phyloP scores from a whole-genome alignment of 768 basidiomycete genomes.

The Lentinus brumalis region DNA sequence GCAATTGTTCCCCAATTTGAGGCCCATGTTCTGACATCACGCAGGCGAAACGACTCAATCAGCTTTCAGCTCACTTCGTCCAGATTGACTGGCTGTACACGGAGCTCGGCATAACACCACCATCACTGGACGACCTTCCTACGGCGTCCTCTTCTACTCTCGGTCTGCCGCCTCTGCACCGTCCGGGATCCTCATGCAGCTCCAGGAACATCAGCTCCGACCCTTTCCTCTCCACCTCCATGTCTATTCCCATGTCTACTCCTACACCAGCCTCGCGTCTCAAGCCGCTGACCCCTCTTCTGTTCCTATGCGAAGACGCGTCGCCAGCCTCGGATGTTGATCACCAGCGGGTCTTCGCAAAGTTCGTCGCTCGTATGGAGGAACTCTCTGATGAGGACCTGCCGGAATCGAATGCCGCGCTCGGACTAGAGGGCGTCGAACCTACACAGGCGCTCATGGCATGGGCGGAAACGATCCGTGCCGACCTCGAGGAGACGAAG shows the following conservation, averaged over 20 bases:
- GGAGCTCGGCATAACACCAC: conserved; percentile 76
- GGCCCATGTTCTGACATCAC: conserved; percentile 3
- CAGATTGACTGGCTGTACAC: conserved; percentile 83
- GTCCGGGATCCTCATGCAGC: conserved; percentile 35
- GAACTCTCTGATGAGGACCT: conserved; percentile 55
- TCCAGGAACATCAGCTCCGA: conserved; percentile 27
- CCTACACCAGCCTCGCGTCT: conserved; percentile 36
- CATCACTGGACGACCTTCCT: conserved; percentile 50
- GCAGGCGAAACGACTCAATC: conserved; percentile 67
- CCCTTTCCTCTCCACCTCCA: conserved; percentile 39
- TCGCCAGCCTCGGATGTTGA: conserved; percentile 38
- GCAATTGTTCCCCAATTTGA: neutral
- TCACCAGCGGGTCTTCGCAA: conserved; percentile 61
- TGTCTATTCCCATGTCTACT: conserved; percentile 33
- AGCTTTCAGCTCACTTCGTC: conserved; percentile 62
- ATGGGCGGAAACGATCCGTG: conserved; percentile 64
- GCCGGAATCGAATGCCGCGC: conserved; percentile 36
- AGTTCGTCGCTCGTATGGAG: conserved; percentile 64
- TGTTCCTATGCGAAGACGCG: conserved; percentile 27
- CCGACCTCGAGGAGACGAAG: conserved; percentile 72
- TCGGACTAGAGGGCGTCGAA: conserved; percentile 74
- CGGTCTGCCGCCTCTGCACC: conserved; percentile 29
- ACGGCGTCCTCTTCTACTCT: conserved; percentile 37
- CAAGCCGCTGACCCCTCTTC: conserved; percentile 40
- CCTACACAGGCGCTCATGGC: conserved; percentile 74